phyloP scores from a whole-genome alignment of 768 basidiomycete genomes.

The Mycena epipterygia region DNA sequence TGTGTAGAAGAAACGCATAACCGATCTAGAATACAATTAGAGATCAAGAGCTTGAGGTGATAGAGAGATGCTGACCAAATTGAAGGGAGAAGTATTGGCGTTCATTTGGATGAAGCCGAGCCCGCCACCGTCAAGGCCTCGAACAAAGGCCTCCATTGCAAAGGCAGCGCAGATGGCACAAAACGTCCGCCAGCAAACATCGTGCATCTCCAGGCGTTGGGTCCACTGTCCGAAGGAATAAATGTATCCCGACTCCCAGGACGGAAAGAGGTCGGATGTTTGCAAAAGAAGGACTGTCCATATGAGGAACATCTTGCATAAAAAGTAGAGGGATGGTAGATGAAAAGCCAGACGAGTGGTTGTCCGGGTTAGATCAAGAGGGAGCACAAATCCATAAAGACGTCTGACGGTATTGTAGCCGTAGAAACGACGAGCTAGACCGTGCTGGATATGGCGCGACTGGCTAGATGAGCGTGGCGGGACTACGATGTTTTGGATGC shows the following conservation, averaged over 20 bases:
- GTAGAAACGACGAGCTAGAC: conserved; percentile 41
- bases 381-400: conserved; percentile 62
- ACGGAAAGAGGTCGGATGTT: conserved; percentile 59
- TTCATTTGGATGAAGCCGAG: conserved; percentile 54
- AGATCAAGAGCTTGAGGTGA: conserved; percentile 9
- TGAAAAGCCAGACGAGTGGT: conserved; percentile 71
- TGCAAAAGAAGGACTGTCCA: conserved; percentile 75
- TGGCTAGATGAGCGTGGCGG: conserved; percentile 62
- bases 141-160: conserved; percentile 74
- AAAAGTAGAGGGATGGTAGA: conserved; percentile 72
- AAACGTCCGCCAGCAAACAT: conserved; percentile 84
- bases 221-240: conserved; percentile 41
- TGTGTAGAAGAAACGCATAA: conserved; percentile 81
- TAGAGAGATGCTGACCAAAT: conserved; percentile 65
- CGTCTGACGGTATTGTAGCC: conserved; percentile 40
- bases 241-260: conserved; percentile 43
- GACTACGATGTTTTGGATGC: conserved; percentile 84
- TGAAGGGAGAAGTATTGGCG: conserved; percentile 74
- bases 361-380: conserved; percentile 73
- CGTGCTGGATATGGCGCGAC: conserved; percentile 34
- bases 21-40: conserved; percentile 64
- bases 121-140: conserved; percentile 75
- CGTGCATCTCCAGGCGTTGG: conserved; percentile 64
- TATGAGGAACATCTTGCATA: conserved; percentile 67
- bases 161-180: conserved; percentile 75